These are phyloP conservation scores for Dioscorea cayenensis DNA, from an alignment of 116 monocot genomes.

Conservation along the genomic window DNA sequence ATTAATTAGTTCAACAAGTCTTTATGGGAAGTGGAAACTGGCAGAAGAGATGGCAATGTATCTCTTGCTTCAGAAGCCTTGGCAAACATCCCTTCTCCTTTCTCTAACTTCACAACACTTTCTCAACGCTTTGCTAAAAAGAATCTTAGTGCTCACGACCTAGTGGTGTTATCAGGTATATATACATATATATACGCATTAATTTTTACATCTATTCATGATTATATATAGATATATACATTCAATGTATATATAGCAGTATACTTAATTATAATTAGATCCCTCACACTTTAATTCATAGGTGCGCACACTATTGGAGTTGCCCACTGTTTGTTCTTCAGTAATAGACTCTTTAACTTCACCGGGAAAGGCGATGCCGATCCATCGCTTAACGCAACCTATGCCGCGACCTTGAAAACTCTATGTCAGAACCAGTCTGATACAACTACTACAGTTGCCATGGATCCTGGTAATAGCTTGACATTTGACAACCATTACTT, in stretches of 20 bases:
- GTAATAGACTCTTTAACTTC: conserved; percentile 34
- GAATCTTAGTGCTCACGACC: conserved; percentile 27
- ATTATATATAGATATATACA: too few species aligned
- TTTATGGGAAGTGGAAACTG: conserved; percentile 1
- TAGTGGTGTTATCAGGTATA: conserved; percentile 46
- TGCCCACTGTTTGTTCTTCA: conserved; percentile 27
- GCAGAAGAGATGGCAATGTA: conserved; percentile 9
- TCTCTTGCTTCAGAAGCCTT: conserved; percentile 6
- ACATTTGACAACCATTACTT: conserved; percentile 33
- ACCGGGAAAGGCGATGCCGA: conserved; percentile 30
- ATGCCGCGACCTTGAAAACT: conserved; percentile 14
- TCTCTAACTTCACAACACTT: conserved; percentile 23
- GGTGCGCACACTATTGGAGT: conserved; percentile 39
- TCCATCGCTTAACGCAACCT: conserved; percentile 24
- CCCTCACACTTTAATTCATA: neutral
- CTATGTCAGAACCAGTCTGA: conserved; percentile 16
- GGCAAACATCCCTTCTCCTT: conserved; percentile 18
- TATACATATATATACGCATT: too few species aligned
- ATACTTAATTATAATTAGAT: too few species aligned
- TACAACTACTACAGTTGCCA: conserved; percentile 18
- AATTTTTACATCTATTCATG: too few species aligned
- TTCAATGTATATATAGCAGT: too few species aligned
- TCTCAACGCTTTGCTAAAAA: conserved; percentile 16
- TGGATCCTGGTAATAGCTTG: conserved; percentile 15
- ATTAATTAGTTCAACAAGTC: neutral